Base-by-base conservation (phyloP, 169 alveolate genomes). In the Eimeria necatrix region DNA sequence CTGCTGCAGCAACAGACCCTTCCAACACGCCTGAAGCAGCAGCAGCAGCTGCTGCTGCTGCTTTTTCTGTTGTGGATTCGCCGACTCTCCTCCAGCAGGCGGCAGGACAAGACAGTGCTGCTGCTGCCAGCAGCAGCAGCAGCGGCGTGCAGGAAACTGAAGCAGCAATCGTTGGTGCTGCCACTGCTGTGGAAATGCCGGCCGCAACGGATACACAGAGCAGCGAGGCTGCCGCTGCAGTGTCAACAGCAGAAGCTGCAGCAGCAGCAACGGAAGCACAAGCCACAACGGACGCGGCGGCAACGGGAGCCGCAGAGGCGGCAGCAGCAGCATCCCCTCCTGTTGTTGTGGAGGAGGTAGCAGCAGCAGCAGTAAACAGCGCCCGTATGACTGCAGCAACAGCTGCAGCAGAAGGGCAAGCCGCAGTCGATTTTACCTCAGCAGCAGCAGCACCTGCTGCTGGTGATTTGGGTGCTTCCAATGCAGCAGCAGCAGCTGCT, bases 401-500 rank as follows among this genome's bases (percentile, higher is more conserved):
- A 22, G 83, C 46, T 20, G 56, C 83, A 1, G 83, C 83, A 73
- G 83, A 32, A 73, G 83, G 51, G 24, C 51, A 32, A 10, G 8
- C 22, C 16, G 74, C 18, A 10, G 26, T 32, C 22, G 18, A 22
- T 64, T 22, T 64, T 0, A 20, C 22, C 22, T 22, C 46, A 20
- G 83, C 83, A 73, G 83, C 83, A 73, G 83, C 83, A 22, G 83
- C 52, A 18, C 51, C 52, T 10, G 56, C 52, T 24, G 48, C 51
- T 9, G 74, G 74, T 7, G 46, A 64, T 22, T 32, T 32, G 18
- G 74, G 74, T 32, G 74, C 22, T 64, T 32, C 83, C 18, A 48
- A 24, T n/a, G 68, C 68, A 56, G 68, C 68, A 56, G 68, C 68
- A 56, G 68, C 68, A 56, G 83, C 83, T n/a, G 83, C 83, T n/a